phyloP scores from a whole-genome alignment of 345 rosid genomes.

The Aegle marmelos region DNA sequence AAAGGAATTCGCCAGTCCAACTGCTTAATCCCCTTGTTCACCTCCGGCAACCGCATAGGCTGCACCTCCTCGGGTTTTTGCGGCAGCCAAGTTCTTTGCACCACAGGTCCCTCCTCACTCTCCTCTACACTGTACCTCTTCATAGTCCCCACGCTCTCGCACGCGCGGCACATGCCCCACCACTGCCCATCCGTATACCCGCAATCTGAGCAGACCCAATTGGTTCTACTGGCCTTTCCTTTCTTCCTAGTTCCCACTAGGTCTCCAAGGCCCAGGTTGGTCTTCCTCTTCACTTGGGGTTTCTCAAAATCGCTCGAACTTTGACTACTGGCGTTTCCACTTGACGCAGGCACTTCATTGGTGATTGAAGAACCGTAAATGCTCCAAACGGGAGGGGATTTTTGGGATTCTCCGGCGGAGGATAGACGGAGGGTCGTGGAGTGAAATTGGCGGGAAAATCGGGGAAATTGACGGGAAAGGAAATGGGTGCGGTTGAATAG shows the following conservation, averaged over 20 bases:
- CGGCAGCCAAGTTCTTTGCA: slow-evolving; percentile 64
- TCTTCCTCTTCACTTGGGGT: slow-evolving; percentile 14
- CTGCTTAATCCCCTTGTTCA: slow-evolving; percentile 55
- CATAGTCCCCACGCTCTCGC: slow-evolving; percentile 56
- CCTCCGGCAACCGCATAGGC: slow-evolving; percentile 59
- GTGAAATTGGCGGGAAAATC: slow-evolving; percentile 24
- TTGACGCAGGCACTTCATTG: not conserved
- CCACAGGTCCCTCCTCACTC: slow-evolving; percentile 14
- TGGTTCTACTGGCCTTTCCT: slow-evolving; percentile 36
- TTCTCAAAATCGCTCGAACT: slow-evolving; percentile 1
- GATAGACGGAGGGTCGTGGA: slow-evolving; percentile 11
- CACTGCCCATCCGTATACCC: slow-evolving; percentile 80
- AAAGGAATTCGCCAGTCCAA: slow-evolving; percentile 63
- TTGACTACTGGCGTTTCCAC: slow-evolving; percentile 10
- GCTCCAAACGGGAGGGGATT: slow-evolving; percentile 30
- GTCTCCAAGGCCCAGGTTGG: slow-evolving; percentile 23
- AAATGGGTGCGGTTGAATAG: slow-evolving; percentile 1
- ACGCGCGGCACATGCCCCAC: slow-evolving; percentile 83
- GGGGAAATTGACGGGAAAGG: slow-evolving; percentile 18
- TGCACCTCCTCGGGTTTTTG: slow-evolving; percentile 37
- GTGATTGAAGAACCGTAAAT: slow-evolving; percentile 23
- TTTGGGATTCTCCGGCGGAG: not conserved
- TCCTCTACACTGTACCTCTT: slow-evolving; percentile 41
- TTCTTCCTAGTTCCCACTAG: slow-evolving; percentile 40
- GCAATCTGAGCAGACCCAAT: slow-evolving; percentile 74